Conservation (phyloP, 352 stramenopile genomes). For the Phytophthora quininea region DNA sequence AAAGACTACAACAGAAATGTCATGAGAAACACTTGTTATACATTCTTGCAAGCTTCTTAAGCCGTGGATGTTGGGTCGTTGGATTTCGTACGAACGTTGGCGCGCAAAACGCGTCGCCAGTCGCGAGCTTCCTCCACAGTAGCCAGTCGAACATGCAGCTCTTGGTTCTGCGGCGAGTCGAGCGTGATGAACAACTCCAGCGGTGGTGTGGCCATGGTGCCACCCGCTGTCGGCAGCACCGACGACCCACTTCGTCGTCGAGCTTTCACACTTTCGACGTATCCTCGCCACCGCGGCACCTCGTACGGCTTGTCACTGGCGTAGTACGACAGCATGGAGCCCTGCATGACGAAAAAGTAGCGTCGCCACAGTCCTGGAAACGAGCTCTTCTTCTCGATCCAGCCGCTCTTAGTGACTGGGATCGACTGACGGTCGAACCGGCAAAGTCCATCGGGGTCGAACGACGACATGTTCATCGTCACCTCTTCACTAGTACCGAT, state of each 20-base stretch:
- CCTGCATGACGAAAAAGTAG: constrained; percentile 82
- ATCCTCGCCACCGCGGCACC: constrained; percentile 64
- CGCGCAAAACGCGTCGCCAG: constrained; percentile 39
- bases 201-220: constrained; percentile 21
- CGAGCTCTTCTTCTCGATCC: constrained; percentile 69
- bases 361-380: constrained; percentile 64
- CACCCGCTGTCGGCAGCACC: constrained; percentile 10
- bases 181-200: constrained; percentile 42
- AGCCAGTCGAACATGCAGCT: constrained; percentile 29
- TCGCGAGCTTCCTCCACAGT: constrained; percentile 40
- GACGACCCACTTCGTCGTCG: constrained; percentile 27
- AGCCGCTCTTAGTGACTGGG: constrained; percentile 61
- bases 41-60: constrained; percentile 7
- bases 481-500: constrained; percentile 52
- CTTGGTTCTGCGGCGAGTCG: constrained; percentile 34
- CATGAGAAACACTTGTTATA: constrained; percentile 3
- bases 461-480: constrained; percentile 61
- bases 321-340: constrained; percentile 77
- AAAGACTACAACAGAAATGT: not conserved
- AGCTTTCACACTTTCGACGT: constrained; percentile 55
- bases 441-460: constrained; percentile 58
- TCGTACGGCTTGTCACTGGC: constrained; percentile 77
- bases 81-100: constrained; percentile 15
- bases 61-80: constrained; percentile 20
- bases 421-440: constrained; percentile 69